phyloP scores from a whole-genome alignment of 257 asterid genomes.

The Primulina huaijiensis region DNA sequence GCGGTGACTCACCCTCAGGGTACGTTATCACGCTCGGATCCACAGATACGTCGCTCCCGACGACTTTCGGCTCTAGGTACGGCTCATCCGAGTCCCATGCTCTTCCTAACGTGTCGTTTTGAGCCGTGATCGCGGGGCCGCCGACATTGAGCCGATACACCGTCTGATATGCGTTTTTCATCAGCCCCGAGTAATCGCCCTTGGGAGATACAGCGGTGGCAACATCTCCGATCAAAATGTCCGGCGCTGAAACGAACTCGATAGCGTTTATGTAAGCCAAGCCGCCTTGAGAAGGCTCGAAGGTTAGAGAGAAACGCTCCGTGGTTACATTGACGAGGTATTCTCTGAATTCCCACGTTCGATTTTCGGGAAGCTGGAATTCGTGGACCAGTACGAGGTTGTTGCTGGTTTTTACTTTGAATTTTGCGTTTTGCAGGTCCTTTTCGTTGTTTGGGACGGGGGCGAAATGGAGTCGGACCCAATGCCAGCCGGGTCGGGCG shows the following conservation, averaged over 20 bases:
- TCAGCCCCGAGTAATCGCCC: constrained; percentile 37
- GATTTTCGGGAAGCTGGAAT: constrained; percentile 24
- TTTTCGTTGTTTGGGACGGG: constrained; percentile 18
- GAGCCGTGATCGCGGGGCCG: constrained; percentile 35
- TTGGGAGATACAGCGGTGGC: constrained; percentile 47
- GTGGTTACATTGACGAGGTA: constrained; percentile 55
- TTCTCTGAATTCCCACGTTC: constrained; percentile 30
- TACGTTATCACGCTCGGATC: constrained; percentile 51
- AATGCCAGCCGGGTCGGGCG: constrained; percentile 30
- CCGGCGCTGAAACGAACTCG: constrained; percentile 61
- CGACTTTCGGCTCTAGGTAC: constrained; percentile 47
- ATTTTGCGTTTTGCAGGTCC: constrained; percentile 28
- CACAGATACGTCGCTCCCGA: constrained; percentile 40
- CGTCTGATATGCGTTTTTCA: constrained; percentile 33
- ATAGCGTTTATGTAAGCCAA: constrained; percentile 51
- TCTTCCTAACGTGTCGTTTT: constrained; percentile 44
- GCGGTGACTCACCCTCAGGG: constrained; percentile 72
- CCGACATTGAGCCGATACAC: constrained; percentile 52
- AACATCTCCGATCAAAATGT: constrained; percentile 33
- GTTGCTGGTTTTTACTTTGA: constrained; percentile 39
- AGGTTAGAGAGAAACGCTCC: constrained; percentile 35
- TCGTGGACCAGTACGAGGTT: constrained; percentile 45
- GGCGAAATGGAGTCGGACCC: constrained; percentile 29
- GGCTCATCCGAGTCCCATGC: constrained; percentile 46
- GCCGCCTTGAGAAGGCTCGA: constrained; percentile 38